Evolutionary conservation across 805 yeast species (phyloP).

Genomic region (Monosporozyma aerobia): DNA sequence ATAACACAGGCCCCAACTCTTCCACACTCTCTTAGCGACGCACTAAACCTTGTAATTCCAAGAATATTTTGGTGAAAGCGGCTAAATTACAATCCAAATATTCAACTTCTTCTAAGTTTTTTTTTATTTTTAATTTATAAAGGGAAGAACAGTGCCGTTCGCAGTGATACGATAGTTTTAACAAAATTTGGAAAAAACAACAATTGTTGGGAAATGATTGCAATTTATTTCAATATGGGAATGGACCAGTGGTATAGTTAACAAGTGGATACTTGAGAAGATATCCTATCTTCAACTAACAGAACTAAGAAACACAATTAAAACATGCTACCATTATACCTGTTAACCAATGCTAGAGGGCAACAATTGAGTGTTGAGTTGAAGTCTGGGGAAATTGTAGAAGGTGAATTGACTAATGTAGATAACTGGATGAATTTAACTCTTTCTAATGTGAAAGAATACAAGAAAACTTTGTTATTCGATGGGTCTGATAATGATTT

Average conservation of each 20-base stretch:
- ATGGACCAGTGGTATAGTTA: not conserved
- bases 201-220: not conserved
- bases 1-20: no score
- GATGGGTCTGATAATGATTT: slow-evolving; percentile 2
- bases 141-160: not conserved
- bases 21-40: no score
- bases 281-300: not conserved
- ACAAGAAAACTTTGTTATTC: slow-evolving; percentile 30
- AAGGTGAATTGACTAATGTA: slow-evolving; percentile 75
- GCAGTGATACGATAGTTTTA: not conserved
- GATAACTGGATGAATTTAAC: slow-evolving; percentile 96
- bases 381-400: slow-evolving; percentile 82
- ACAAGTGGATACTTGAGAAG: not conserved
- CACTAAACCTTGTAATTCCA: no score
- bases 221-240: not conserved
- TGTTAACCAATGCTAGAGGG: slow-evolving; percentile 84
- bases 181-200: not conserved
- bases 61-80: no score
- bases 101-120: no score
- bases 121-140: no score
- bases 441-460: slow-evolving; percentile 53
- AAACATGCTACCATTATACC: slow-evolving; percentile 71
- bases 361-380: slow-evolving; percentile 82
- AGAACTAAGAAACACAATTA: not conserved
- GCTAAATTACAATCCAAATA: no score